Evolutionary conservation across 108 stramenopile species (phyloP).

Genomic region (Pseudonitzschia multistriata): DNA sequence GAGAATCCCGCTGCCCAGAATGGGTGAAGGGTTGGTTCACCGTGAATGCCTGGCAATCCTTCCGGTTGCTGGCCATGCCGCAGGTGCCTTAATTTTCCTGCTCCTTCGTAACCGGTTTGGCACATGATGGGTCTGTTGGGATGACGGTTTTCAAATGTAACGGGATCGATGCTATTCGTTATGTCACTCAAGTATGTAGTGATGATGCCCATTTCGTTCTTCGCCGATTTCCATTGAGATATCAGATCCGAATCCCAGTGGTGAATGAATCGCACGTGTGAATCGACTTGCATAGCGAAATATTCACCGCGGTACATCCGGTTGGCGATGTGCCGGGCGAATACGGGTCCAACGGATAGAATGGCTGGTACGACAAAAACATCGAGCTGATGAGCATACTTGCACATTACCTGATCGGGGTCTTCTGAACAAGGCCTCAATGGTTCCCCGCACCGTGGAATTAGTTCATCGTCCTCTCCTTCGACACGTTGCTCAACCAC

Average conservation of each 20-base stretch:
- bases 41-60: slow-evolving; percentile 57
- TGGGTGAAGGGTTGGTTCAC: slow-evolving; percentile 79
- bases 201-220: slow-evolving; percentile 91
- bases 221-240: slow-evolving; percentile 67
- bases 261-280: slow-evolving; percentile 86
- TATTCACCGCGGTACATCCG: slow-evolving; percentile 91
- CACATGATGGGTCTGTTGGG: slow-evolving; percentile 83
- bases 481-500: slow-evolving; percentile 72
- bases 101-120: slow-evolving; percentile 53
- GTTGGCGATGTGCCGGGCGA: slow-evolving; percentile 85
- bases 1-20: slow-evolving; percentile 95
- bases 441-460: slow-evolving; percentile 44
- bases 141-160: slow-evolving; percentile 45
- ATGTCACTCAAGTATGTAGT: slow-evolving; percentile 80
- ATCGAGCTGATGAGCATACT: slow-evolving; percentile 60
- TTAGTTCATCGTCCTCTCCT: slow-evolving; percentile 33
- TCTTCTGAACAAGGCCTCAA: slow-evolving; percentile 49
- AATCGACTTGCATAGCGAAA: slow-evolving; percentile 93
- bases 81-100: slow-evolving; percentile 54
- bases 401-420: slow-evolving; percentile 69
- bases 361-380: slow-evolving; percentile 57
- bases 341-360: slow-evolving; percentile 82
- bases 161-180: slow-evolving; percentile 55
- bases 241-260: slow-evolving; percentile 89
- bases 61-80: slow-evolving; percentile 88